Evolutionary conservation across 148 eudicot species (phyloP).

Genomic region (Polygonum maritimum): DNA sequence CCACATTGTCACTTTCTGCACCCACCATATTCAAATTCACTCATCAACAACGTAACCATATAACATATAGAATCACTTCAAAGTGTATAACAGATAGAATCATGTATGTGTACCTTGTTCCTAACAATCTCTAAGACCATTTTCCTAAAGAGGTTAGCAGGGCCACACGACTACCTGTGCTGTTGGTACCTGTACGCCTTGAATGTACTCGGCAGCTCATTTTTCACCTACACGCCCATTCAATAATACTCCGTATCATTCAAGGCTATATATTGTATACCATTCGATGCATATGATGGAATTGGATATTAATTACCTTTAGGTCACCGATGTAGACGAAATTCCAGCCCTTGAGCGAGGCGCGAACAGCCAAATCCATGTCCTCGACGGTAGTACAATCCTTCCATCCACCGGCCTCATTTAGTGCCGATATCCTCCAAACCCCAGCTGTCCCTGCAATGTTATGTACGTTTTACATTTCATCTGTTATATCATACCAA

Average conservation of each 20-base stretch:
- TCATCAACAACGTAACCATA: no score
- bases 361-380: constrained; percentile 34
- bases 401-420: constrained; percentile 41
- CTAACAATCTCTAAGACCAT: constrained; percentile 46
- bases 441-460: constrained; percentile 33
- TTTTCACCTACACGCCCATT: constrained; percentile 40
- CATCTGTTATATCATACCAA: background rate
- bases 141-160: constrained; percentile 79
- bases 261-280: no score
- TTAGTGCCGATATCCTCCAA: constrained; percentile 32
- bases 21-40: no score
- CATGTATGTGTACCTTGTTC: constrained; percentile 29
- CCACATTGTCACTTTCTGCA: constrained; percentile 50
- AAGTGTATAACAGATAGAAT: no score
- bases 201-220: constrained; percentile 82
- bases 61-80: no score
- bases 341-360: constrained; percentile 33
- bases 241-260: background rate
- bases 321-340: constrained; percentile 26
- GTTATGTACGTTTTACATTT: no score
- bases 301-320: constrained; percentile 2
- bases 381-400: constrained; percentile 36
- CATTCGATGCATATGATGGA: background rate
- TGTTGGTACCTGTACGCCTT: constrained; percentile 79
- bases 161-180: constrained; percentile 90